Percentiles rank a stretch among this genome's conserved stretches.
Evolutionary conservation across 768 basidiomycete species (phyloP).

Genomic region (Tephrocybe sp.): DNA sequence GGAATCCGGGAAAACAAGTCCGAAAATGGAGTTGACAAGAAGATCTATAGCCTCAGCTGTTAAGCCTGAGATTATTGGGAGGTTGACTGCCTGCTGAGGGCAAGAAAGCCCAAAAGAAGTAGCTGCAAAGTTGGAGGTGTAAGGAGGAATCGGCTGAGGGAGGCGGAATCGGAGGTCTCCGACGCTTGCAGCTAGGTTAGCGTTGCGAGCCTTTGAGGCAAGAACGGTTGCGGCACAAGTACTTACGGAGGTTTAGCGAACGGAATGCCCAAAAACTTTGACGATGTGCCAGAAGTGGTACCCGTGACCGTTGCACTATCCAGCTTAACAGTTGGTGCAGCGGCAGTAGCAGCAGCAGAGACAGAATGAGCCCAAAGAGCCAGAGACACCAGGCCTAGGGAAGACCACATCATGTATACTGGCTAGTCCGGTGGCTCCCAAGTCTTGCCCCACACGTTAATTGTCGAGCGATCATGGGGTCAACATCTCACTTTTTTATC

Average conservation of each 20-base stretch:
- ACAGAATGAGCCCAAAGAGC: conserved; percentile 6
- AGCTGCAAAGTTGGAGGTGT: conserved; percentile 34
- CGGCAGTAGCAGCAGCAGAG: conserved; percentile 1
- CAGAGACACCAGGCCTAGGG: background rate
- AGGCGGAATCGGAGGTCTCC: conserved; percentile 39
- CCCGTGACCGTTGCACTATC: conserved; percentile 45
- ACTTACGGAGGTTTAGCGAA: conserved; percentile 52
- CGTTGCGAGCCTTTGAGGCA: background rate
- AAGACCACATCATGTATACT: conserved; percentile 1
- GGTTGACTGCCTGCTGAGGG: conserved; percentile 38
- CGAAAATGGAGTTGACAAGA: conserved; percentile 26
- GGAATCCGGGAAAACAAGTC: conserved; percentile 27
- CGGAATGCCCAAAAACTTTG: conserved; percentile 48
- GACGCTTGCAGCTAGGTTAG: conserved; percentile 20
- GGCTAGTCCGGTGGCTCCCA: background rate
- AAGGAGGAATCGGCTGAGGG: conserved; percentile 34
- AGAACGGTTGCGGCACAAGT: background rate
- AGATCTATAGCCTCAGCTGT: background rate
- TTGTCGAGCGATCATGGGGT: background rate
- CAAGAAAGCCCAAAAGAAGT: conserved; percentile 42
- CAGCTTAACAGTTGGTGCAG: conserved; percentile 35
- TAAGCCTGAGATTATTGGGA: conserved; percentile 10
- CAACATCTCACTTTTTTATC: background rate
- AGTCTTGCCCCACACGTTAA: too few species aligned
- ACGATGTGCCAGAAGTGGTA: conserved; percentile 25